Evolutionary conservation across 2,329 filamentous ascomycete genomes (phyloP).

Genomic region (Pestalotiopsis sp.): DNA sequence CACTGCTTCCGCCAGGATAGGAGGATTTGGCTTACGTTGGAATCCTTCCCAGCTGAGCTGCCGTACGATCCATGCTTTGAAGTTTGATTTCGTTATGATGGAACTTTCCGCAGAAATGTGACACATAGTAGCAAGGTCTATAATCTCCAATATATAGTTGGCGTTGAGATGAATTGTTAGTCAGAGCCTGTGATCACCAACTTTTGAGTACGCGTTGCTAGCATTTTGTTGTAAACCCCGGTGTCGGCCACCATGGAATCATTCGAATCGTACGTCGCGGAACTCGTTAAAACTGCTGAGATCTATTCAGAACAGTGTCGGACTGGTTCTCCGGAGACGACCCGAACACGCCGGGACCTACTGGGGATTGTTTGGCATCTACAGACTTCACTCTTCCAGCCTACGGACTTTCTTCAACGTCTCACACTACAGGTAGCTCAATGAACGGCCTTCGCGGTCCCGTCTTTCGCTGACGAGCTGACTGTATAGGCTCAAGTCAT

Average conservation of each 20-base stretch:
- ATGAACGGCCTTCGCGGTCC: not conserved
- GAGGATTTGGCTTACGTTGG: not conserved
- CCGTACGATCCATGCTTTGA: not conserved
- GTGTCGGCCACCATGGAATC: not conserved
- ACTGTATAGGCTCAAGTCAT: conserved; percentile 17
- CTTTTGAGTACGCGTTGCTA: not conserved
- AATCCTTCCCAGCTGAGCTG: not conserved
- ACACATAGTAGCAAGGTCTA: not conserved
- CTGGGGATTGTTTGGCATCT: not conserved
- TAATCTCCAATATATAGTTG: not conserved
- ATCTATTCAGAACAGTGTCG: not conserved
- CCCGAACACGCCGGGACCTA: not conserved
- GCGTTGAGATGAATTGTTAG: not conserved
- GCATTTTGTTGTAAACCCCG: not conserved
- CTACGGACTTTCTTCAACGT: not conserved
- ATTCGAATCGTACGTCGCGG: not conserved
- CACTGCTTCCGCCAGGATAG: not conserved
- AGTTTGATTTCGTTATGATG: not conserved
- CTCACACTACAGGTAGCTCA: not conserved
- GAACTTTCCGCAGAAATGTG: not conserved
- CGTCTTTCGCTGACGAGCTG: not conserved
- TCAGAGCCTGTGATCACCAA: not conserved
- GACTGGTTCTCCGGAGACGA: not conserved
- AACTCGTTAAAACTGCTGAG: not conserved
- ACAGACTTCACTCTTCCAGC: not conserved